Percentiles rank a stretch among this genome's conserved stretches.
Conservation (phyloP, 305 asterid species). For the Fraxinus latifolia region DNA sequence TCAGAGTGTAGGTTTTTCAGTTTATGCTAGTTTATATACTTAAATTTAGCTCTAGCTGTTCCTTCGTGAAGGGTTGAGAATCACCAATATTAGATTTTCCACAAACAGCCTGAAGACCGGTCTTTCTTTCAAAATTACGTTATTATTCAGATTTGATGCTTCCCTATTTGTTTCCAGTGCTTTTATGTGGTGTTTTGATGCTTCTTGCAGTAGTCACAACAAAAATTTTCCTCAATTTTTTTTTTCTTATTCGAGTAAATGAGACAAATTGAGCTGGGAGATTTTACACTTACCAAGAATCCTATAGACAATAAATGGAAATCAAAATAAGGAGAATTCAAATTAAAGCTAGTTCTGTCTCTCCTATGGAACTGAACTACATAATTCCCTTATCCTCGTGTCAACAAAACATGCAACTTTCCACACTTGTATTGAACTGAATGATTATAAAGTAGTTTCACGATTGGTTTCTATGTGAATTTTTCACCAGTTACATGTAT, state of each 20-base stretch:
- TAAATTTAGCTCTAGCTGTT: background rate
- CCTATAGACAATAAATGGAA: background rate
- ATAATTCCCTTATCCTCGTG: background rate
- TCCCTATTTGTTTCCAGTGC: background rate
- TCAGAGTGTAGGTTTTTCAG: background rate
- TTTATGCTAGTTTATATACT: background rate
- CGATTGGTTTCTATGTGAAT: background rate
- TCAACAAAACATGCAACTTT: background rate
- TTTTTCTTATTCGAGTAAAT: background rate
- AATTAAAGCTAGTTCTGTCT: background rate
- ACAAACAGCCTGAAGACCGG: background rate
- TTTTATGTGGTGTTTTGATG: background rate
- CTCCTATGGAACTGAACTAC: background rate
- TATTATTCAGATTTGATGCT: background rate
- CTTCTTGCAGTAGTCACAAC: background rate
- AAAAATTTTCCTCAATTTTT: background rate
- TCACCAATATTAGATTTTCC: background rate
- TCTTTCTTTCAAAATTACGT: background rate
- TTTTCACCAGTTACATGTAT: background rate
- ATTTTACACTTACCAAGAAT: background rate
- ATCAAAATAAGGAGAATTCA: background rate
- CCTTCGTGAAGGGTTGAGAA: background rate
- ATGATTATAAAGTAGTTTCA: background rate
- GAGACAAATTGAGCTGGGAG: background rate
- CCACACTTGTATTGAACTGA: background rate